These are phyloP conservation scores for Exsudoporus frostii DNA, from an alignment of 768 basidiomycete species.

Conservation along the genomic window DNA sequence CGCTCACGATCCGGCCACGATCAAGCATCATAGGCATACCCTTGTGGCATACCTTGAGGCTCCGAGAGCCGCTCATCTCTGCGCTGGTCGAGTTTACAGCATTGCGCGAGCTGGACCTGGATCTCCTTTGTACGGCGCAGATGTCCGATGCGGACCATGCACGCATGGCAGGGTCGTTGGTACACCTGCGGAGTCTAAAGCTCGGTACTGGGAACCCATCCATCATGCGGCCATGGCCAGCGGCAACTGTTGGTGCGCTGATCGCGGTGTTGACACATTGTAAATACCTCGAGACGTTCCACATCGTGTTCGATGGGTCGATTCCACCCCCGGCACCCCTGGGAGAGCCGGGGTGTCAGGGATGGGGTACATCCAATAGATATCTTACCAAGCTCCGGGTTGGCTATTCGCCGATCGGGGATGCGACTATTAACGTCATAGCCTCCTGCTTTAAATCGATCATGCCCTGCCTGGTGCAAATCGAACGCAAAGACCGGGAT, in stretches of 20 bases:
- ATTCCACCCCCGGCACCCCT: neutral
- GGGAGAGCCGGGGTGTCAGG: neutral
- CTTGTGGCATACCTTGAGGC: neutral
- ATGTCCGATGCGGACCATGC: conserved; percentile 11
- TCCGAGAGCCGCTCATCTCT: conserved; percentile 1
- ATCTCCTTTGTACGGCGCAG: conserved; percentile 8
- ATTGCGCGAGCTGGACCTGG: conserved; percentile 17
- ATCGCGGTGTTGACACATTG: conserved; percentile 15
- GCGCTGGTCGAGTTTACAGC: conserved; percentile 12
- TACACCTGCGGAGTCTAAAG: conserved; percentile 10
- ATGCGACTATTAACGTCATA: neutral
- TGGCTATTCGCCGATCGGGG: conserved; percentile 16
- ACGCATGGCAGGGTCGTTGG: conserved; percentile 9
- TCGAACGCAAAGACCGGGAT: neutral
- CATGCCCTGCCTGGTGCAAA: conserved; percentile 11
- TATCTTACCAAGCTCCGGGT: conserved; percentile 10
- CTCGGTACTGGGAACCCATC: conserved; percentile 12
- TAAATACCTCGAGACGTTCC: conserved; percentile 10
- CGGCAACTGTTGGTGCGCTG: conserved; percentile 8
- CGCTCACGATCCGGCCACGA: conserved; percentile 6
- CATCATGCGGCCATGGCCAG: conserved; percentile 1
- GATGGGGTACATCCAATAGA: conserved; percentile 8
- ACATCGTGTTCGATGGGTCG: conserved; percentile 18
- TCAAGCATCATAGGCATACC: neutral
- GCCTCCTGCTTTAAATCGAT: conserved; percentile 11